Percentiles rank a stretch among this genome's conserved stretches.
These are phyloP conservation scores for Ustanciosporium gigantosporum DNA, from an alignment of 1,284 basidiomycete species.

Conservation along the genomic window DNA sequence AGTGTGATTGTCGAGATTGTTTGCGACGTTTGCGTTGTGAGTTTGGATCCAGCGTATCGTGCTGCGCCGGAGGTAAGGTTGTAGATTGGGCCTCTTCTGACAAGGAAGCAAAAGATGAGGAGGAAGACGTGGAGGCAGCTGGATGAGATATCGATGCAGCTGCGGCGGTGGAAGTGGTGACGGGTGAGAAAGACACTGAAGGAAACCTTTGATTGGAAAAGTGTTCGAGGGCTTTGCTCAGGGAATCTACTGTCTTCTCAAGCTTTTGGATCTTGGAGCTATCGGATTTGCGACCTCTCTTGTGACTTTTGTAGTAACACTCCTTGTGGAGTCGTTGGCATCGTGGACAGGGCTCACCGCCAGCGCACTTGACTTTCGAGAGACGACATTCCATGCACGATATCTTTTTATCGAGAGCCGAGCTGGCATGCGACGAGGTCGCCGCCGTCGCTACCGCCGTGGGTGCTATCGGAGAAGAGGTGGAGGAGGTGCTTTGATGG, in stretches of 20 bases:
- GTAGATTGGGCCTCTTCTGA: not conserved
- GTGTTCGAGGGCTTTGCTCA: slow-evolving; percentile 33
- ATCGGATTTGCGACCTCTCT: slow-evolving; percentile 42
- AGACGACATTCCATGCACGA: slow-evolving; percentile 42
- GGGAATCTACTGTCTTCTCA: slow-evolving; percentile 36
- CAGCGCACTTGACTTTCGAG: slow-evolving; percentile 42
- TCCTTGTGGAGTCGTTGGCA: slow-evolving; percentile 33
- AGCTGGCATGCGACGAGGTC: not conserved
- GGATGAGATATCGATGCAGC: not conserved
- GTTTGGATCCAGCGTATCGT: not conserved
- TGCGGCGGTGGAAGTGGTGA: not conserved
- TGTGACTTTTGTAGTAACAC: slow-evolving; percentile 41
- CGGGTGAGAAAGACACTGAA: not conserved
- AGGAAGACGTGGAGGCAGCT: not conserved
- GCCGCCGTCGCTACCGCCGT: not conserved
- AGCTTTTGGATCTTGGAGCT: slow-evolving; percentile 44
- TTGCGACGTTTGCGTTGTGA: not conserved
- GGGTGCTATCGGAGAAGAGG: not conserved
- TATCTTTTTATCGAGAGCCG: slow-evolving; percentile 34
- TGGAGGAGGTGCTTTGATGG: slow-evolving; percentile 2
- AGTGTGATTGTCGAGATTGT: not conserved
- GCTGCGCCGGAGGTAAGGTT: not conserved
- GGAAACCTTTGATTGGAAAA: slow-evolving; percentile 22
- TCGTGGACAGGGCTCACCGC: slow-evolving; percentile 26
- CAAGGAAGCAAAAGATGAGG: not conserved